Evolutionary conservation across 129 eudicot genomes (phyloP).

Genomic region (Mikania micrantha): DNA sequence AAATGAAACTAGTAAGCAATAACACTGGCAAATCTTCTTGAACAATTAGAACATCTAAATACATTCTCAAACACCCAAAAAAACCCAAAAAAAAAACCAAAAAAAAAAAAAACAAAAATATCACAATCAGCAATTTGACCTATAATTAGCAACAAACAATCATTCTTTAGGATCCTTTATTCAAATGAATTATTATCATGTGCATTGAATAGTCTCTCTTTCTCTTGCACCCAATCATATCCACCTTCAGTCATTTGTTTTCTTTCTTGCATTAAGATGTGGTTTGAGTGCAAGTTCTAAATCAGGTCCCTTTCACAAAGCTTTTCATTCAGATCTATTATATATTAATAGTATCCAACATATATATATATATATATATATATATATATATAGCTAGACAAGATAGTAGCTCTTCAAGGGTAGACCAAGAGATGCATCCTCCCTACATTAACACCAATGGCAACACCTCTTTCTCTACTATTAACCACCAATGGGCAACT

Average conservation of each 20-base stretch:
- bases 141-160: conserved; percentile 1
- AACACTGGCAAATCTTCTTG: background rate
- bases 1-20: background rate
- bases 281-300: background rate
- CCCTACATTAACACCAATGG: background rate
- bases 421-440: conserved; percentile 4
- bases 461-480: background rate
- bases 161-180: conserved; percentile 11
- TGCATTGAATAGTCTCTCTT: conserved; percentile 2
- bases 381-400: too few relatives aligned
- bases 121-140: background rate
- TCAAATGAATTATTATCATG: conserved; percentile 11
- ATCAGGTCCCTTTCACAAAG: background rate
- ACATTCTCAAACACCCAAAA: too few relatives aligned
- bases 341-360: background rate
- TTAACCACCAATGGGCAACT: too few relatives aligned
- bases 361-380: background rate
- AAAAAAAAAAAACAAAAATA: background rate
- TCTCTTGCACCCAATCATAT: background rate
- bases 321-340: conserved; percentile 10
- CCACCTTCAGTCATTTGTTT: background rate
- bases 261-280: conserved; percentile 4
- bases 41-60: background rate
- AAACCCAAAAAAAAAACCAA: background rate
- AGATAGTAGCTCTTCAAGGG: background rate